Base-by-base conservation (phyloP, 192 early-diverging fungal genomes). In the Lobosporangium transversale region DNA sequence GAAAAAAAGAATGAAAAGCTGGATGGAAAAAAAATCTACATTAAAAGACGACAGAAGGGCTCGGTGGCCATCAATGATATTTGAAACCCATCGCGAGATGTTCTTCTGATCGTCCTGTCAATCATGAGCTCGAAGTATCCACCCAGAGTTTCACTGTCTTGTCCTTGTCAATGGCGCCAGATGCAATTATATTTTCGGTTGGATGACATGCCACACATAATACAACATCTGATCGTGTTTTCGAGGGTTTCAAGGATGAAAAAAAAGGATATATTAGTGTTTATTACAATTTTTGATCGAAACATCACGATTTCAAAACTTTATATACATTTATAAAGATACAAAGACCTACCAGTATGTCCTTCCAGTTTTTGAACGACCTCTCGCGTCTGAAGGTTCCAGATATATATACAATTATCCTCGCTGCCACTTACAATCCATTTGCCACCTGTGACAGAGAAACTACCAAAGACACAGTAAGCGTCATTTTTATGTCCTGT, bases 351-450 rank as follows among this genome's bases (percentile, higher is more conserved):
- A 95, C 94, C 94, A 15, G 85, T 89, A 86, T 99, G 98, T 1
- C 95, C 98, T 60, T 91, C 89, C 31, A 98, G 87, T 68, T 88
- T 94, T 60, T 98, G 95, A 59, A 98, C 95, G 70, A 99, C 89
- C 79, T 97, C 92, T 61, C 93, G 92, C 26, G 87, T 95, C 82
- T 99, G 97, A 64, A 99, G 80, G 74, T 98, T 94, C 98, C 98
- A 99, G 78, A 98, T 89, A 73, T 98, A 98, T 23, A 99, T 92
- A 80, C 84, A 83, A 60, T 93, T 82, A 82, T 99, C 97, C 78
- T 99, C 98, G 62, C 91, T 93, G 1, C 97, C 98, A 32, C 91
- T 93, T 12, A 99, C 97, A 37, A 99, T 95, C 94, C 94, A 97
- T 80, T 95, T 94, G 54, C 92, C 94, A 59, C 90, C 88, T 1